Conservation (phyloP, 805 yeast genomes). For the Wickerhamiella alocasiicola region DNA sequence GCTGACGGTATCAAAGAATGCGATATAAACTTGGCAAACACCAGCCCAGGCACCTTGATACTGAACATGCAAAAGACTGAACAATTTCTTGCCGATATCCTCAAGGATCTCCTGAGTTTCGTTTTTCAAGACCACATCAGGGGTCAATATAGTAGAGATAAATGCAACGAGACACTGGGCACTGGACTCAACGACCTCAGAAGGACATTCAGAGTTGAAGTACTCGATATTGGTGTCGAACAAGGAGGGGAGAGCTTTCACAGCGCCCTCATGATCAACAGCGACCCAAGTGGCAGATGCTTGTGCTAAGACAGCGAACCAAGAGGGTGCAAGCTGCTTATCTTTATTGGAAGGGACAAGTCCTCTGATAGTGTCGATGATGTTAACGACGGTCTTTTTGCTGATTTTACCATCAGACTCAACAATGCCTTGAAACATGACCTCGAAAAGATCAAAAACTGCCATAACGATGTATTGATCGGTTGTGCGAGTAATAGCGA, state of each 20-base stretch:
- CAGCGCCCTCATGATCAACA: slow-evolving; percentile 40
- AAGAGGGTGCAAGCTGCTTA: slow-evolving; percentile 76
- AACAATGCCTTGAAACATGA: slow-evolving; percentile 52
- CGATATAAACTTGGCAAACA: slow-evolving; percentile 53
- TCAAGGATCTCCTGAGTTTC: slow-evolving; percentile 28
- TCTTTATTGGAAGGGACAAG: slow-evolving; percentile 75
- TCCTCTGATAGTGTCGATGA: slow-evolving; percentile 60
- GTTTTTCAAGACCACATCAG: slow-evolving; percentile 36
- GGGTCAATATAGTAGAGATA: slow-evolving; percentile 48
- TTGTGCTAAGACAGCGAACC: slow-evolving; percentile 90
- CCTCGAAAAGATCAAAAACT: slow-evolving; percentile 74
- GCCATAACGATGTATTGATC: slow-evolving; percentile 77
- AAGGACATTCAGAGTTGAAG: slow-evolving; percentile 37
- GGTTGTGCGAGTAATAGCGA: slow-evolving; percentile 64
- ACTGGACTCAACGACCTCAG: slow-evolving; percentile 50
- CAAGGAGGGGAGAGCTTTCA: slow-evolving; percentile 45
- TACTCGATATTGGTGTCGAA: slow-evolving; percentile 48
- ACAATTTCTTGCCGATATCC: slow-evolving; percentile 41
- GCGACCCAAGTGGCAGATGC: slow-evolving; percentile 47
- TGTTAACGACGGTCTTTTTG: slow-evolving; percentile 47
- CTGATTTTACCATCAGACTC: slow-evolving; percentile 31
- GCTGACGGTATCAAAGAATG: slow-evolving; percentile 50
- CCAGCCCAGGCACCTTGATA: slow-evolving; percentile 68
- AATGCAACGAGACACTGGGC: slow-evolving; percentile 79
- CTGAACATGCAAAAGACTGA: slow-evolving; percentile 55